These are phyloP conservation scores for Aspergillus calidoustus DNA, from an alignment of 2,329 filamentous ascomycete species.

Conservation along the genomic window DNA sequence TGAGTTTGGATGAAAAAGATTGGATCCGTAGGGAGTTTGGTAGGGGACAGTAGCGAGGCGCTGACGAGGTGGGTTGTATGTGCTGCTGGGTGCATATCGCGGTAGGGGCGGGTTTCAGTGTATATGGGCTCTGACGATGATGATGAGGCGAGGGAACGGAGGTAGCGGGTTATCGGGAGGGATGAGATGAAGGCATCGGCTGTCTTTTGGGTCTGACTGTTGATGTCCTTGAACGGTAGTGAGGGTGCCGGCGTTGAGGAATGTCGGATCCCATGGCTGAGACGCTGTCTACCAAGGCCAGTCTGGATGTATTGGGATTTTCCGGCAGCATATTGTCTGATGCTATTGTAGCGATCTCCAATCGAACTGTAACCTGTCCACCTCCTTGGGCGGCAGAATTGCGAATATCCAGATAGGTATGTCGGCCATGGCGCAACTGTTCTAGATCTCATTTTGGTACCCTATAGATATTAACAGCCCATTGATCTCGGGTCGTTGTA, in stretches of 20 bases:
- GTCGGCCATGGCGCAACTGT: not conserved
- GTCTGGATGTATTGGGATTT: not conserved
- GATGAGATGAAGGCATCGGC: constrained; percentile 1
- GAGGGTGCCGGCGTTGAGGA: not conserved
- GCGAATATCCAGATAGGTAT: not conserved
- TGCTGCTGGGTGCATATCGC: not conserved
- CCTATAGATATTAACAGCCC: not conserved
- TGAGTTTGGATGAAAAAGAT: not conserved
- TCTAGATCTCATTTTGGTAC: not conserved
- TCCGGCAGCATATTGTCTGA: not conserved
- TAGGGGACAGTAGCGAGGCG: not conserved
- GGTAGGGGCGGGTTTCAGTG: not conserved
- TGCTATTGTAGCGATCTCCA: not conserved
- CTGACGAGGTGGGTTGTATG: constrained; percentile 1
- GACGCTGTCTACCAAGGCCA: not conserved
- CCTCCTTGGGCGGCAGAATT: not conserved
- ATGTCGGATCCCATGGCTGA: too few relatives aligned
- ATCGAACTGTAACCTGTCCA: not conserved
- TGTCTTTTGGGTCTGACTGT: not conserved
- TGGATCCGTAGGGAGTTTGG: not conserved
- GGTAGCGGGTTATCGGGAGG: constrained; percentile 1
- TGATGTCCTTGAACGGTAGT: not conserved
- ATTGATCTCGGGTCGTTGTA: not conserved
- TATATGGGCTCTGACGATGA: not conserved
- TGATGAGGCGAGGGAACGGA: not conserved